A percentile compares a stretch with the other conserved stretches of the same genome.
phyloP scores from a whole-genome alignment of 2,329 filamentous ascomycete genomes.

The Helminthosporium solani region DNA sequence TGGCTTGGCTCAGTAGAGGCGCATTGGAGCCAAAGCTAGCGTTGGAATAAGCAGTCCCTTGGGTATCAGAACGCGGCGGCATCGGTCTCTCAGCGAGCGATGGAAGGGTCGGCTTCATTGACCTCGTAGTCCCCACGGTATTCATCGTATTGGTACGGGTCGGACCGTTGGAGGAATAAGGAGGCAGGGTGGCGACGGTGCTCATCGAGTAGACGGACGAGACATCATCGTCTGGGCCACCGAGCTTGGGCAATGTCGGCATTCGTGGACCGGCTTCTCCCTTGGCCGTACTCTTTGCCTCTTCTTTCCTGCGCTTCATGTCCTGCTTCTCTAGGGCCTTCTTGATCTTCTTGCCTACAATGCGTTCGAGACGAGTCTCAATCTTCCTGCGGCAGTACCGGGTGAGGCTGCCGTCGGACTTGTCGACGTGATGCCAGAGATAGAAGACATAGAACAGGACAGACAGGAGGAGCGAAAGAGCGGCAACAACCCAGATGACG shows the following conservation, averaged over 20 bases:
- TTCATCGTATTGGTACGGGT: constrained; percentile 55
- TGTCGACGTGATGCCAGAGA: constrained; percentile 88
- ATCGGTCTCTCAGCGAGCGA: constrained; percentile 45
- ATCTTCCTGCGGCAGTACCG: constrained; percentile 91
- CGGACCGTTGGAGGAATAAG: constrained; percentile 54
- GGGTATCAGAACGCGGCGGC: constrained; percentile 51
- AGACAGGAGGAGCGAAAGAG: constrained; percentile 71
- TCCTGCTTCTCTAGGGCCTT: constrained; percentile 81
- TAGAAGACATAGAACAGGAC: constrained; percentile 82
- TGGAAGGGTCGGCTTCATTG: constrained; percentile 43
- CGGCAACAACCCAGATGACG: constrained; percentile 82
- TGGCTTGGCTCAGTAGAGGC: constrained; percentile 61
- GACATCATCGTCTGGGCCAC: constrained; percentile 44
- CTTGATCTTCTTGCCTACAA: constrained; percentile 84
- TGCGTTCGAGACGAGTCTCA: constrained; percentile 78
- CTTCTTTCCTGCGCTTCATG: constrained; percentile 45
- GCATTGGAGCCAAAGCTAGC: constrained; percentile 65
- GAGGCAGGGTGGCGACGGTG: constrained; percentile 45
- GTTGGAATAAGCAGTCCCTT: constrained; percentile 54
- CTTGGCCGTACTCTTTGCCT: constrained; percentile 47
- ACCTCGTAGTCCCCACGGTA: constrained; percentile 33
- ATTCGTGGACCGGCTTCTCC: constrained; percentile 44
- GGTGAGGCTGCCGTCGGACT: constrained; percentile 73
- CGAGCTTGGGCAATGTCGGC: constrained; percentile 47
- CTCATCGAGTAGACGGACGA: constrained; percentile 35